These are phyloP conservation scores for Rhizopus delemar DNA, from an alignment of 371 early-diverging fungal genomes.

Conservation along the genomic window DNA sequence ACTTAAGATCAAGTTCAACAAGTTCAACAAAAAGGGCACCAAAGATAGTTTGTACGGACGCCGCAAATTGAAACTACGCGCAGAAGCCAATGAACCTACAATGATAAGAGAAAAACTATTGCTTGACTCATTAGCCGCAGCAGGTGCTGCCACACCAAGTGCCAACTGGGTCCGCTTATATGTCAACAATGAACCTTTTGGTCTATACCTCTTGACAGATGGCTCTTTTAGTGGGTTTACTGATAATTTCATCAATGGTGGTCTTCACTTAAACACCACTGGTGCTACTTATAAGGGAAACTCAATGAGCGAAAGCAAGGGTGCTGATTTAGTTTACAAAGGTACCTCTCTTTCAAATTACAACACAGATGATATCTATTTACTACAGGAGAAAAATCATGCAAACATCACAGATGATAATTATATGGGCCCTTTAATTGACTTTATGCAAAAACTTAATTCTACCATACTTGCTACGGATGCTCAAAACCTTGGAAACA, in stretches of 20 bases:
- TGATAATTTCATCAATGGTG: conserved; percentile 45
- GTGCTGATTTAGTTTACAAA: conserved; percentile 38
- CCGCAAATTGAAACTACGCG: conserved; percentile 51
- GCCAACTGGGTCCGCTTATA: conserved; percentile 57
- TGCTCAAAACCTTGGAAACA: conserved; percentile 24
- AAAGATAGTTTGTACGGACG: conserved; percentile 40
- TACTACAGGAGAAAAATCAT: conserved; percentile 32
- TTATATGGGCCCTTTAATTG: conserved; percentile 27
- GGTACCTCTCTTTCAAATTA: conserved; percentile 29
- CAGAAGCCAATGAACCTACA: conserved; percentile 56
- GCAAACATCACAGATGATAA: conserved; percentile 20
- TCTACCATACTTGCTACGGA: conserved; percentile 20
- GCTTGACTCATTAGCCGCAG: conserved; percentile 50
- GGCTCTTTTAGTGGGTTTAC: conserved; percentile 50
- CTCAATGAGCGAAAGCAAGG: conserved; percentile 22
- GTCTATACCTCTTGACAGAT: conserved; percentile 57
- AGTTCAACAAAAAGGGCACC: conserved; percentile 24
- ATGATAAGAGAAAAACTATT: conserved; percentile 49
- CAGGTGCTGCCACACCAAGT: conserved; percentile 54
- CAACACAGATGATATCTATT: conserved; percentile 35
- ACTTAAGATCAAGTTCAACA: conserved; percentile 48
- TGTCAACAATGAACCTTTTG: conserved; percentile 52
- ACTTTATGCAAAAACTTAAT: conserved; percentile 30
- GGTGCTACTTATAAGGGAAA: conserved; percentile 43
- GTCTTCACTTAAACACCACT: conserved; percentile 22